These are phyloP conservation scores for Cercophora sp. DNA, from an alignment of 495 filamentous ascomycete genomes.

Conservation along the genomic window DNA sequence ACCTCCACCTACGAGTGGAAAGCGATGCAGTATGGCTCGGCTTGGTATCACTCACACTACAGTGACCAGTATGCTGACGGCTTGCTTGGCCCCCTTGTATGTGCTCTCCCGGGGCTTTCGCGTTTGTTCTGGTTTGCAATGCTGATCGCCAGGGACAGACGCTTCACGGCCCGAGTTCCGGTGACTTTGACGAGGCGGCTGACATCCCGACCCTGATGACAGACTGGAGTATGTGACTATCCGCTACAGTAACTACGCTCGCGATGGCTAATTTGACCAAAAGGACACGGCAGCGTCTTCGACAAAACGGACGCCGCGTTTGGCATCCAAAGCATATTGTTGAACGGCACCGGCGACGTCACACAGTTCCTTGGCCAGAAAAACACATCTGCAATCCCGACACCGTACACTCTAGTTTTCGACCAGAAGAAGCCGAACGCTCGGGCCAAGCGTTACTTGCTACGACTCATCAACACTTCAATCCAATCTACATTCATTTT, in stretches of 20 bases:
- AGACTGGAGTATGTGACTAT: constrained; percentile 31
- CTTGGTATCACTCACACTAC: constrained; percentile 46
- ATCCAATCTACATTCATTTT: constrained; percentile 26
- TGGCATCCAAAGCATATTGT: constrained; percentile 15
- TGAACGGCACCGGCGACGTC: constrained; percentile 36
- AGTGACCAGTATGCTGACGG: constrained; percentile 48
- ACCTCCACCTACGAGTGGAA: constrained; percentile 39
- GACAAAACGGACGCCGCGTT: background rate
- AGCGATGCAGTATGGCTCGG: constrained; percentile 42
- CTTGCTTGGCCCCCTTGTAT: constrained; percentile 43
- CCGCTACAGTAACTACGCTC: background rate
- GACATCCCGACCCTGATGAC: constrained; percentile 23
- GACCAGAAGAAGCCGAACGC: constrained; percentile 7
- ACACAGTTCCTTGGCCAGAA: constrained; percentile 5
- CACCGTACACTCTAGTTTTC: constrained; percentile 7
- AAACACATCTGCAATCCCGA: background rate
- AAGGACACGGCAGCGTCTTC: constrained; percentile 13
- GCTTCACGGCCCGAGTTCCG: constrained; percentile 47
- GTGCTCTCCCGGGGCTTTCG: background rate
- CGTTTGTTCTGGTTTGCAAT: background rate
- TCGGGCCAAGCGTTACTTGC: constrained; percentile 37
- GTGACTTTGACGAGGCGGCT: constrained; percentile 38
- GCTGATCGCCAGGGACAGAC: background rate
- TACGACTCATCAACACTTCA: constrained; percentile 50
- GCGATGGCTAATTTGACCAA: background rate